A percentile compares a stretch with the other conserved stretches of the same genome.
These are phyloP conservation scores for Hepatocystis sp. DNA, from an alignment of 169 alveolate genomes.

Conservation along the genomic window DNA sequence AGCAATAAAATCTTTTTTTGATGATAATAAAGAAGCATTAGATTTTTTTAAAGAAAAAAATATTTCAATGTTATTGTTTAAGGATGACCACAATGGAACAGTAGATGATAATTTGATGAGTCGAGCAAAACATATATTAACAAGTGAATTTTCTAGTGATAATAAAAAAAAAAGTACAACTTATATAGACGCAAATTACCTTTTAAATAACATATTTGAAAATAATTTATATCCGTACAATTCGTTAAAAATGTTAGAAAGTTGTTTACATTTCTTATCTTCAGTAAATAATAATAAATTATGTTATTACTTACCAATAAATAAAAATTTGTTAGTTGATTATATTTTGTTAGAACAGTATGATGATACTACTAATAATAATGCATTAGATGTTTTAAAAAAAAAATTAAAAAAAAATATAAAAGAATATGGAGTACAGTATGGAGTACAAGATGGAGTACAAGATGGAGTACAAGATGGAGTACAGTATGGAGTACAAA, in stretches of 20 bases:
- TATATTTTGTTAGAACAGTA: constrained; percentile 67
- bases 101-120: constrained; percentile 28
- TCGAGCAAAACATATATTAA: constrained; percentile 64
- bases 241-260: constrained; percentile 62
- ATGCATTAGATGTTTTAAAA: neutral
- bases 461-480: too few species aligned
- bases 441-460: too few species aligned
- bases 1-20: constrained; percentile 62
- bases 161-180: constrained; percentile 4
- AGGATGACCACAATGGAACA: constrained; percentile 9
- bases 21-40: constrained; percentile 51
- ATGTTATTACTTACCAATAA: constrained; percentile 65
- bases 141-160: constrained; percentile 36
- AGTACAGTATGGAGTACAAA: too few species aligned
- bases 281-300: constrained; percentile 70
- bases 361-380: neutral
- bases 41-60: constrained; percentile 65
- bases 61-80: constrained; percentile 2
- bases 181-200: constrained; percentile 41
- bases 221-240: constrained; percentile 56
- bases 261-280: constrained; percentile 42
- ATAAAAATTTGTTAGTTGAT: constrained; percentile 57
- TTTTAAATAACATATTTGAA: constrained; percentile 49
- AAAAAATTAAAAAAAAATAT: too few species aligned
- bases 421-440: too few species aligned